A percentile compares a stretch with the other conserved stretches of the same genome.
These are phyloP conservation scores for Pseudozyma flocculosa DNA, from an alignment of 1,284 basidiomycete genomes.

Conservation along the genomic window DNA sequence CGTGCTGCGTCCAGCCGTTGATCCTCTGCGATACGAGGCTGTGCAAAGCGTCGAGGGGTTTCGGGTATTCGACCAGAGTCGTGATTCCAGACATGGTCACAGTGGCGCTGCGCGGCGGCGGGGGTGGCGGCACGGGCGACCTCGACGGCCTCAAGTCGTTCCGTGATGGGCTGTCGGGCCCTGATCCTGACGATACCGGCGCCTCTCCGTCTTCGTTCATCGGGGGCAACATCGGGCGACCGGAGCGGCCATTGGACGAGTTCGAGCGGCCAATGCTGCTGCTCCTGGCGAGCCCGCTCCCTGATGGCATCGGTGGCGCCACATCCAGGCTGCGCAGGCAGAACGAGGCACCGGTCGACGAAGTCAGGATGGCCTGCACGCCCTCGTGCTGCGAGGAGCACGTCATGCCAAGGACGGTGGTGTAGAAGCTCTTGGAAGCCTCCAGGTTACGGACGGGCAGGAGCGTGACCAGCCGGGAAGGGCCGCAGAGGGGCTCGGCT, in stretches of 20 bases:
- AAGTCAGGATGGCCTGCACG: constrained; percentile 22
- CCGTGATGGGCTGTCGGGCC: constrained; percentile 9
- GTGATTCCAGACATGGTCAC: constrained; percentile 10
- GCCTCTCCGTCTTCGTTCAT: constrained; percentile 7
- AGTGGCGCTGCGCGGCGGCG: constrained; percentile 7
- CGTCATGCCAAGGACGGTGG: constrained; percentile 18
- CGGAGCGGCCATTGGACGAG: background rate
- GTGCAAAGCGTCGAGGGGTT: constrained; percentile 19
- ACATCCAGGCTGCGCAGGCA: constrained; percentile 19
- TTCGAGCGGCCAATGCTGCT: constrained; percentile 3
- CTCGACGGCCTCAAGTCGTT: constrained; percentile 10
- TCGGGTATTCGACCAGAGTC: constrained; percentile 19
- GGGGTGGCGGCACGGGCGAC: constrained; percentile 6
- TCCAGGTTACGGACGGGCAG: constrained; percentile 21
- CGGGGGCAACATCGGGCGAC: constrained; percentile 6
- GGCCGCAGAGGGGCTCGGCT: background rate
- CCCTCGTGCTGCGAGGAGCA: constrained; percentile 13
- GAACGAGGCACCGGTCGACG: constrained; percentile 8
- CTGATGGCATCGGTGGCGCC: constrained; percentile 10
- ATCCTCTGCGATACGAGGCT: constrained; percentile 14
- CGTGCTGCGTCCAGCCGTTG: constrained; percentile 18
- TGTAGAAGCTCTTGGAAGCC: constrained; percentile 20
- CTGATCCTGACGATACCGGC: constrained; percentile 11
- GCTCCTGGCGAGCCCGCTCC: constrained; percentile 1
- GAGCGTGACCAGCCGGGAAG: constrained; percentile 7